phyloP scores from a whole-genome alignment of 1,139 yeast species.

The Diutina sp. region DNA sequence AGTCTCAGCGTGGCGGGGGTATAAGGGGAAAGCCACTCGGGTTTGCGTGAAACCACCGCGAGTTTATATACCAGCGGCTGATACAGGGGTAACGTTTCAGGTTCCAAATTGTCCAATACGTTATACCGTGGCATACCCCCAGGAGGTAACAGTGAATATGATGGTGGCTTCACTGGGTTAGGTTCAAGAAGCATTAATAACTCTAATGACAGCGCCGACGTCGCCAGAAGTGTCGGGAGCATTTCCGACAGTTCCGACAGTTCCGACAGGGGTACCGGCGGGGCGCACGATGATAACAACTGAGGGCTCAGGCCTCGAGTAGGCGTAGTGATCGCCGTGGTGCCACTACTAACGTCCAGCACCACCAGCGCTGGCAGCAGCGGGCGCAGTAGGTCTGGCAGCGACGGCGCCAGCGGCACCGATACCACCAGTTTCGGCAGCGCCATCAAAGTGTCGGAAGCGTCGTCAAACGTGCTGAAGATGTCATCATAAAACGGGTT shows the following conservation, averaged over 20 bases:
- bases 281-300: not conserved
- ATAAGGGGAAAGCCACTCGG: constrained; percentile 58
- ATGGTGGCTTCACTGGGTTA: constrained; percentile 36
- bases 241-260: too few species aligned
- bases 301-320: not conserved
- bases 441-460: not conserved
- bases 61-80: constrained; percentile 46
- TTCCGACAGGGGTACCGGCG: not conserved
- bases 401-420: not conserved
- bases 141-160: constrained; percentile 29
- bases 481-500: not conserved
- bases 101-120: constrained; percentile 11
- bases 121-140: constrained; percentile 44
- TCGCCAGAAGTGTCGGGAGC: not conserved
- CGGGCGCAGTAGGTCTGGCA: not conserved
- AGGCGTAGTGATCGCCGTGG: not conserved
- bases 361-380: not conserved
- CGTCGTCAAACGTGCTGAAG: not conserved
- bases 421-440: not conserved
- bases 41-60: constrained; percentile 39
- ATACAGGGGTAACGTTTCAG: constrained; percentile 33
- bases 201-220: not conserved
- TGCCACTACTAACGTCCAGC: not conserved
- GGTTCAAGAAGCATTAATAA: constrained; percentile 28
- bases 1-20: constrained; percentile 45